These are phyloP conservation scores for Reutealis trisperma DNA, from an alignment of 345 rosid species.

Conservation along the genomic window DNA sequence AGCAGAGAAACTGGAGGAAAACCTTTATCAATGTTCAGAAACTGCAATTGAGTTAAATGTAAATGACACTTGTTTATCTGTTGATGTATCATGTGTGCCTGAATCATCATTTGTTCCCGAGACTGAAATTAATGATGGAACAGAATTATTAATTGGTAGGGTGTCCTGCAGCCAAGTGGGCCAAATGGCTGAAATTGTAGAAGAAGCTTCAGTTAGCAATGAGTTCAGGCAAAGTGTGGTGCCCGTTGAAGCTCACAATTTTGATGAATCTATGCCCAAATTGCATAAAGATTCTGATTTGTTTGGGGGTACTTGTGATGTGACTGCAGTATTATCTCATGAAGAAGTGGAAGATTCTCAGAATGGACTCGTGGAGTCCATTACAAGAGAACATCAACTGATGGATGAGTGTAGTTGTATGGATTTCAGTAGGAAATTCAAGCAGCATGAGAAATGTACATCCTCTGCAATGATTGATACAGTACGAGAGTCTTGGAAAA, in stretches of 20 bases:
- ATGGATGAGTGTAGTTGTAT: conserved; percentile 91
- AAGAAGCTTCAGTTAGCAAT: conserved; percentile 49
- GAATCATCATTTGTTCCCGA: conserved; percentile 89
- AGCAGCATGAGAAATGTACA: conserved; percentile 29
- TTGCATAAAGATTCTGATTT: conserved; percentile 38
- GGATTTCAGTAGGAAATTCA: conserved; percentile 49
- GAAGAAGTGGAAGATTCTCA: conserved; percentile 50
- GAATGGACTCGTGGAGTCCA: conserved; percentile 36
- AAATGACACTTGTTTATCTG: conserved; percentile 40
- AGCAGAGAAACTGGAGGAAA: conserved; percentile 37
- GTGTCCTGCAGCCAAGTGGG: conserved; percentile 40
- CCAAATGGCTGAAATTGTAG: conserved; percentile 39
- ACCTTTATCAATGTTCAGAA: conserved; percentile 35
- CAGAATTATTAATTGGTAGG: conserved; percentile 44
- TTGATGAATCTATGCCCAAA: conserved; percentile 23
- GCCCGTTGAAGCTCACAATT: conserved; percentile 32
- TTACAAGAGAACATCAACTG: conserved; percentile 46
- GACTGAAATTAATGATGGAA: conserved; percentile 56
- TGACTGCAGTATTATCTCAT: conserved; percentile 41
- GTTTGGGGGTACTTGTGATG: conserved; percentile 38
- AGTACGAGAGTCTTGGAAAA: conserved; percentile 71
- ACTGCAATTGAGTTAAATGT: conserved; percentile 30
- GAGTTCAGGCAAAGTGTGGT: conserved; percentile 31
- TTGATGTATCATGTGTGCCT: conserved; percentile 72
- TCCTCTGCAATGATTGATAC: conserved; percentile 27